Base-by-base conservation (phyloP, 768 basidiomycete species). In the Mycena vulgaris region DNA sequence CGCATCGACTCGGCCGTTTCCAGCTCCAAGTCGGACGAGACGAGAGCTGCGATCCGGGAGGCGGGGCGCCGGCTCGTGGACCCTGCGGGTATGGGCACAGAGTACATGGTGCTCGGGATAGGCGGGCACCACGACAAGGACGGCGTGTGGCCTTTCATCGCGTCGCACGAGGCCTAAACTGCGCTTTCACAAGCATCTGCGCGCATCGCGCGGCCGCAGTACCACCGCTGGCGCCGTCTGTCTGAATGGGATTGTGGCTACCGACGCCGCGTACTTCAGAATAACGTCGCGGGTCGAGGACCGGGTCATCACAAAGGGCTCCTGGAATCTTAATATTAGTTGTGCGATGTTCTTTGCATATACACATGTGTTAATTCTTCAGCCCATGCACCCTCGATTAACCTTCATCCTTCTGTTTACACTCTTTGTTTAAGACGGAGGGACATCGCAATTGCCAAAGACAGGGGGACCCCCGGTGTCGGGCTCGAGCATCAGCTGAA, bases 81-180 rank as follows among this genome's bases (percentile, higher is more conserved):
- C 78, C 85, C 84, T 1, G 82, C 83, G 14, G 90, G 95, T 23
- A 99, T 99, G 97, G 97, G 98, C 0, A 84, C 79, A 42, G 89
- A 97, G 82, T 99, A 98, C 77, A 87, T 91, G 79, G 87, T 98
- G 21, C 81, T 98, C 78, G 96, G 91, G 11, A 78, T 89, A 39
- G 64, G 68, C 23, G 67, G 71, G 10, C 45, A 51, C 3, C 28
- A 28, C 11, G 16, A 31, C 7, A 8, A 23, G 10, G 63, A 17
- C 17, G 51, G 23, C 30, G 68, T 66, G 23, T 73, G 68, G 68
- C 68, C 71, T 9, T 69, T 73, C 39, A 49, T 28, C 48, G 48
- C 23, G 14, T 23, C 42, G 21, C 19, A 49, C 3, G 48, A 16
- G 17, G 11, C 27, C n/a, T 25, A 52, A 27, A 16, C 3, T 16